These are phyloP conservation scores for Luzula sylvatica DNA, from an alignment of 176 grass and related monocot species.

Conservation along the genomic window DNA sequence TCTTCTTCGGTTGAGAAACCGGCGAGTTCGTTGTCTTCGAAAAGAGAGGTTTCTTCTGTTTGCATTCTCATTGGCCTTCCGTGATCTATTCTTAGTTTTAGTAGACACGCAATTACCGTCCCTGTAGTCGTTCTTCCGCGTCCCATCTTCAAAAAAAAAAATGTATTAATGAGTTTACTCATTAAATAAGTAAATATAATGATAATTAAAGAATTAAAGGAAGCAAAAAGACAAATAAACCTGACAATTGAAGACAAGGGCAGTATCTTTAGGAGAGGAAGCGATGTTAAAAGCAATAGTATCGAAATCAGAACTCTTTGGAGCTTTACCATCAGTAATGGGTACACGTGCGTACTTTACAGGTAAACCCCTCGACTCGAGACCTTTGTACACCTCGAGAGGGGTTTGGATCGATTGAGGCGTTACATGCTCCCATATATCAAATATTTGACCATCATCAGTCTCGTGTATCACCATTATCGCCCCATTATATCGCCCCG, in stretches of 20 bases:
- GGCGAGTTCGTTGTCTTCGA: constrained; percentile 34
- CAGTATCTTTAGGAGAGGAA: constrained; percentile 51
- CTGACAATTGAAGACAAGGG: constrained; percentile 98
- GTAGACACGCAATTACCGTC: constrained; percentile 87
- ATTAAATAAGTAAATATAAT: no score
- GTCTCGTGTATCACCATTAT: constrained; percentile 99
- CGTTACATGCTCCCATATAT: constrained; percentile 85
- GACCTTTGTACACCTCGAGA: constrained; percentile 74
- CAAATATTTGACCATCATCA: constrained; percentile 72
- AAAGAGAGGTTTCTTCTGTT: constrained; percentile 23
- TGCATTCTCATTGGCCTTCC: constrained; percentile 72
- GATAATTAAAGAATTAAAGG: no score
- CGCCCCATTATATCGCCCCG: constrained; percentile 50
- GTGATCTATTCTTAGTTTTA: constrained; percentile 73
- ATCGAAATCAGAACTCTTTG: constrained; percentile 97
- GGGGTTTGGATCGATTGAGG: constrained; percentile 81
- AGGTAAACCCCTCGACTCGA: constrained; percentile 72
- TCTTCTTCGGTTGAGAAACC: constrained; percentile 57
- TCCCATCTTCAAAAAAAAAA: constrained; percentile 66
- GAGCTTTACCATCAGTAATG: constrained; percentile 99
- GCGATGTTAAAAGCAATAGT: constrained; percentile 67
- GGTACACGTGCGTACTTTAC: constrained; percentile 93
- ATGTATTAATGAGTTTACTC: no score
- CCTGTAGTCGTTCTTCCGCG: constrained; percentile 93
- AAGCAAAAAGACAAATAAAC: constrained; percentile 14